Evolutionary conservation across 805 yeast species (phyloP).

Genomic region (Starmerella powellii): DNA sequence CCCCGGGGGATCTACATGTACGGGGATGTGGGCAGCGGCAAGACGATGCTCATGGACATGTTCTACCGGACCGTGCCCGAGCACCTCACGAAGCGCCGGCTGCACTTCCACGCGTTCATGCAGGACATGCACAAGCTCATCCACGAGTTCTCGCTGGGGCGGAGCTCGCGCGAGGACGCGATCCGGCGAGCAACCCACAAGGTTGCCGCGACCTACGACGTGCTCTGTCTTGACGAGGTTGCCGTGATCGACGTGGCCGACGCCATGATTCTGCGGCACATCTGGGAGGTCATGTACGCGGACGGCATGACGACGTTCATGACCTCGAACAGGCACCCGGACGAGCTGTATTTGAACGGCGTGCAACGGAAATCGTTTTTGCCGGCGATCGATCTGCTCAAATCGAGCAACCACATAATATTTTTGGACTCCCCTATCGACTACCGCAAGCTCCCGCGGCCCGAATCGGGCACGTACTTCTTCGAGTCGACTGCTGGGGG

Average conservation of each 20-base stretch:
- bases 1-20: slow-evolving; percentile 83
- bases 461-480: slow-evolving; percentile 38
- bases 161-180: slow-evolving; percentile 70
- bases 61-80: slow-evolving; percentile 75
- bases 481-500: slow-evolving; percentile 46
- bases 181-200: slow-evolving; percentile 68
- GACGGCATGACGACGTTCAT: slow-evolving; percentile 83
- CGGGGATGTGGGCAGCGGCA: slow-evolving; percentile 98
- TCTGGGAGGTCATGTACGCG: slow-evolving; percentile 46
- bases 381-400: slow-evolving; percentile 78
- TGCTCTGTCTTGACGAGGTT: slow-evolving; percentile 90
- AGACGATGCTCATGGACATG: slow-evolving; percentile 95
- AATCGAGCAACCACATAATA: slow-evolving; percentile 61
- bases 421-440: slow-evolving; percentile 85
- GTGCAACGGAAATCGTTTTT: slow-evolving; percentile 83
- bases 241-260: slow-evolving; percentile 98
- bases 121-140: slow-evolving; percentile 80
- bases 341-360: slow-evolving; percentile 85
- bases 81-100: slow-evolving; percentile 62
- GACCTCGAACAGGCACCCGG: slow-evolving; percentile 91
- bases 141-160: slow-evolving; percentile 56
- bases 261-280: slow-evolving; percentile 84
- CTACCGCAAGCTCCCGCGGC: slow-evolving; percentile 79
- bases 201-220: slow-evolving; percentile 60
- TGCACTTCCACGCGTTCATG: slow-evolving; percentile 97